Base-by-base conservation (phyloP, 345 rosid species). In the Abelmoschus esculentus region DNA sequence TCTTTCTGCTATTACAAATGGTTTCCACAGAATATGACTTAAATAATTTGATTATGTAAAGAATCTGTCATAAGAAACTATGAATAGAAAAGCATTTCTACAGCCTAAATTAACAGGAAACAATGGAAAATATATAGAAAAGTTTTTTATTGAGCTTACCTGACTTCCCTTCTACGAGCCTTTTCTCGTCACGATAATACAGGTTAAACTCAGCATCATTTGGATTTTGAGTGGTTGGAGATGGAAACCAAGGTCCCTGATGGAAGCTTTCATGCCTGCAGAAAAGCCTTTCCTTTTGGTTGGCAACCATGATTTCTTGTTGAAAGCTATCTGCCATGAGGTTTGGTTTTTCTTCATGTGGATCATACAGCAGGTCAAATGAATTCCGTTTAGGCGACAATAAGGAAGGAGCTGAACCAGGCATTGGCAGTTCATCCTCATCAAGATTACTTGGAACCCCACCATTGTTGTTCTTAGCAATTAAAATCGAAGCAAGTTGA, bases 341-440 rank as follows among this genome's bases (percentile, higher is more conserved):
- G 72, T 87, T 75, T 0, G 96, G 97, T 47, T 84, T 93, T 81
- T 93, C 98, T 79, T 93, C 98, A 0, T 29, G 70, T 13, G 91
- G 90, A 11, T 88, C 98, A 7, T 90, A 89, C 8, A 97, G 97
- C 61, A 89, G 85, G 73, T 95, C 97, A 53, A 91, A 91, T 0
- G 97, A 97, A 70, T 89, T 91, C 69, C 85, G 72, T 29, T 66
- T 66, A n/a, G 89, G 95, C 68, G 85, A 68, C 76, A 91, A 34
- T 34, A 88, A 55, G 0, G 93, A 90, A 75, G 99, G 99, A 8
- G 99, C 99, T 50, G 97, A 91, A 58, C 92, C 86, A 18, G 99
- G 99, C 55, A 84, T 64, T 53, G 77, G 67, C 13, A 77, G 53
- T n/a, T 72, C 84, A 65, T 81, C 78, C 14, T 57, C 61, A 14